Percentiles rank a stretch among this genome's conserved stretches.
Conservation (phyloP, 441 rosid genomes). For the Erysimum pusillum region DNA sequence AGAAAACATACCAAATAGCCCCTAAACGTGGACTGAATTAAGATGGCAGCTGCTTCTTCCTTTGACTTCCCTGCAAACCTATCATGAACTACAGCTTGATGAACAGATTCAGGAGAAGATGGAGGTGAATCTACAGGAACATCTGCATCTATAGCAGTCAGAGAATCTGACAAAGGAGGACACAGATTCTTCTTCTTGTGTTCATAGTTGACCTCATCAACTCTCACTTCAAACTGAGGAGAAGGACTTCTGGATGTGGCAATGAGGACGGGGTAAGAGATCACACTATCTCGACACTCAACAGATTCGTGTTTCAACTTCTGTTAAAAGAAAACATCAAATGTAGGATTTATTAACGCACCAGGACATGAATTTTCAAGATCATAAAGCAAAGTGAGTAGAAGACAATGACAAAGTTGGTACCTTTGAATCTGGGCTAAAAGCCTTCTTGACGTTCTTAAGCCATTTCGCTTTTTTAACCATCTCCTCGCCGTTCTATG, state of each 20-base stretch:
- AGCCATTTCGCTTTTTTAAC: constrained; percentile 95
- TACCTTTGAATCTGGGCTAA: constrained; percentile 76
- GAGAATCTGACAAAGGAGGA: constrained; percentile 53
- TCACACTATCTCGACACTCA: constrained; percentile 60
- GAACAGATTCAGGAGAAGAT: constrained; percentile 57
- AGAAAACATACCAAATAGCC: constrained; percentile 64
- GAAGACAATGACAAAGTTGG: constrained; percentile 13
- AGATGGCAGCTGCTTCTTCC: constrained; percentile 78
- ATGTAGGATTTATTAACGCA: not conserved
- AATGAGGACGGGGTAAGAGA: constrained; percentile 52
- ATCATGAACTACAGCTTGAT: constrained; percentile 40
- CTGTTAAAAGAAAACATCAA: constrained; percentile 43
- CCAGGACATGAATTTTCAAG: not conserved
- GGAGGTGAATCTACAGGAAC: constrained; percentile 45
- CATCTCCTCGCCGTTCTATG: constrained; percentile 56
- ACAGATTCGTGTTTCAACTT: constrained; percentile 66
- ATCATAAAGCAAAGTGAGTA: not conserved
- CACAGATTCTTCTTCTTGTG: constrained; percentile 36
- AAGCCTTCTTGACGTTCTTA: constrained; percentile 79
- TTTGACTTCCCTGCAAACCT: constrained; percentile 66
- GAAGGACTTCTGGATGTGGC: constrained; percentile 50
- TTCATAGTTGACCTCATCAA: constrained; percentile 59
- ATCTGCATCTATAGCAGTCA: constrained; percentile 32
- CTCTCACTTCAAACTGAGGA: constrained; percentile 57
- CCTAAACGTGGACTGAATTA: constrained; percentile 81